Conservation (phyloP, 2,329 filamentous ascomycete species). For the Talaromyces piceae region DNA sequence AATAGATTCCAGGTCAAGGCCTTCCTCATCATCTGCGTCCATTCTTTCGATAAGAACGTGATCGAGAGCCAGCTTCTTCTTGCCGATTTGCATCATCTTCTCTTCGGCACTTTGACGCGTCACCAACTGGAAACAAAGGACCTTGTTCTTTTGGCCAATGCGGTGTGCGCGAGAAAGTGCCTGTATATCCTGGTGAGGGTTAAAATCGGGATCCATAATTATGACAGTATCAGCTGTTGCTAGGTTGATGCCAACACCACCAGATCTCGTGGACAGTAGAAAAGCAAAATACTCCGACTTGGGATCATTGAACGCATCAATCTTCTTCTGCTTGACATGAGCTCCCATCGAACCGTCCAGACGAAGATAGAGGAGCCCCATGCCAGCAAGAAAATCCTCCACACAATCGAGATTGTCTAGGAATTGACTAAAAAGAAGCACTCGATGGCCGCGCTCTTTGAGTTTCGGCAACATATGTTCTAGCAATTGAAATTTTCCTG, state of each 20-base stretch:
- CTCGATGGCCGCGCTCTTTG: slow-evolving; percentile 74
- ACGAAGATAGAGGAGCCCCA: slow-evolving; percentile 66
- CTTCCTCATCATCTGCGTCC: slow-evolving; percentile 71
- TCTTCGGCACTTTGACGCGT: slow-evolving; percentile 86
- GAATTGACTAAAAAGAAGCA: slow-evolving; percentile 95
- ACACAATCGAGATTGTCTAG: slow-evolving; percentile 77
- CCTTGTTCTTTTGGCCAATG: slow-evolving; percentile 93
- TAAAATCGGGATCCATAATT: slow-evolving; percentile 94
- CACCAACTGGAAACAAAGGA: slow-evolving; percentile 90
- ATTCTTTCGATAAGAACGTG: slow-evolving; percentile 91
- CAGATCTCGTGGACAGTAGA: slow-evolving; percentile 84
- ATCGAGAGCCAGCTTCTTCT: slow-evolving; percentile 92
- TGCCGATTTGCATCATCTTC: slow-evolving; percentile 90
- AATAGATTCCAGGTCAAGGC: slow-evolving; percentile 77
- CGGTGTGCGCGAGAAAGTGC: slow-evolving; percentile 89
- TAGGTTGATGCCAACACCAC: slow-evolving; percentile 94
- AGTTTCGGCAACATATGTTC: slow-evolving; percentile 83
- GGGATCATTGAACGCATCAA: slow-evolving; percentile 86
- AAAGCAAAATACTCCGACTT: slow-evolving; percentile 81
- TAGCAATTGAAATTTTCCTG: slow-evolving; percentile 77
- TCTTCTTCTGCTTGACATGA: slow-evolving; percentile 85
- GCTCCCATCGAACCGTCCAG: slow-evolving; percentile 79
- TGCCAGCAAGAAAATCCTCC: slow-evolving; percentile 78
- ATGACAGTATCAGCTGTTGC: slow-evolving; percentile 97
- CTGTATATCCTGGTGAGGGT: slow-evolving; percentile 96